Base-by-base conservation (phyloP, 139 green algal species). In the Picochlorum sp. region DNA sequence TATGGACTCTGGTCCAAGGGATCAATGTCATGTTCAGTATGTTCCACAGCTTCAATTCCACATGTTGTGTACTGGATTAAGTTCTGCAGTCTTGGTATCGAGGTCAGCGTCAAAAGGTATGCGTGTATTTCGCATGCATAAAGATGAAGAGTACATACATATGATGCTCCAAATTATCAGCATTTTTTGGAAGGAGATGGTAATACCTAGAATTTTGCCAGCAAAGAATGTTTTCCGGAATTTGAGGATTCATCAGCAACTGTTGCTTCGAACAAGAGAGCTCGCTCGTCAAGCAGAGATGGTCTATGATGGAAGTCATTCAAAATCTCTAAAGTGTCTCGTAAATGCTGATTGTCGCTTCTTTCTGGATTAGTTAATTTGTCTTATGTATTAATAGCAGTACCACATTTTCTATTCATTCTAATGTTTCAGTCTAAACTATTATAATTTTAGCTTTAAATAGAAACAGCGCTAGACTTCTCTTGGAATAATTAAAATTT, bases 41-140 rank as follows among this genome's bases (percentile, higher is more conserved):
- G 70, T 89, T 47, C 75, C 82, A 5, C 84, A 91, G 69, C 69
- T 90, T 54, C 84, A 90, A 59, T 52, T 86, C 51, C 80, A 91
- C 67, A 83, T 84, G 78, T 63, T 86, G 30, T 74, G 67, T 24
- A 32, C 59, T 4, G 64, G 58, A 12, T 69, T 65, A 3, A 28
- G 31, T 26, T 76, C 57, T 14, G 73, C 50, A 25, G 55, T 91
- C 33, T 58, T 91, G 6, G 66, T 84, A 9, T 82, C 68, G 55
- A 73, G 78, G 55, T 88, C 70, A 1, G 74, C 69, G 22, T 79
- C 77, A 29, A 65, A 68, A 43, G 81, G 81, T 30, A 57, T 78
- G 2, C 65, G 62, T 1, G 36, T 86, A 8, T 85, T 82, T 55
- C 55, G 81, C 9, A 64, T 89, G 41, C 41, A 54, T 22, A 28